Evolutionary conservation across 2,329 filamentous ascomycete species (phyloP).

Genomic region (Hypoxylon sp.): DNA sequence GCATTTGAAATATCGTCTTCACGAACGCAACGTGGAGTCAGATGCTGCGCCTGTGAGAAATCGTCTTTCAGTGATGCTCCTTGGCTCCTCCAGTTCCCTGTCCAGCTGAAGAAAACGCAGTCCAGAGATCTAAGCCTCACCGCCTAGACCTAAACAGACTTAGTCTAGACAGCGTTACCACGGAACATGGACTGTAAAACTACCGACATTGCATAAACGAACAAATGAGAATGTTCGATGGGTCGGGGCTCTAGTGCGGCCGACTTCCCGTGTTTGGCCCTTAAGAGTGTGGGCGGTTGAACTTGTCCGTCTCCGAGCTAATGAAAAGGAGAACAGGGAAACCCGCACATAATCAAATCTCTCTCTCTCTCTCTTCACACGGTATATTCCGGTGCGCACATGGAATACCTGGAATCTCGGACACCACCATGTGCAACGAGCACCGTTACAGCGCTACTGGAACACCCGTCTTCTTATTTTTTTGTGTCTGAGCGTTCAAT

Average conservation of each 20-base stretch:
- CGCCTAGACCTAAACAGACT: constrained; percentile 20
- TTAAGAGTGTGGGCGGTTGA: constrained; percentile 4
- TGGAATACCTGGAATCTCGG: constrained; percentile 15
- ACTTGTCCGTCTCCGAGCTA: constrained; percentile 6
- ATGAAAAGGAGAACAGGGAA: background rate
- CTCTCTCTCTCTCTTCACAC: constrained; percentile 9
- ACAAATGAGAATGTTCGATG: constrained; percentile 17
- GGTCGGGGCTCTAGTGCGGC: constrained; percentile 25
- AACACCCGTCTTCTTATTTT: constrained; percentile 5
- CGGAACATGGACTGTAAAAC: constrained; percentile 21
- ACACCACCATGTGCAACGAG: constrained; percentile 19
- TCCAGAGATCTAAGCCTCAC: constrained; percentile 39
- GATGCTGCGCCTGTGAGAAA: constrained; percentile 28
- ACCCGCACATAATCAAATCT: background rate
- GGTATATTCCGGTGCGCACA: constrained; percentile 28
- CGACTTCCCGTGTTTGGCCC: constrained; percentile 26
- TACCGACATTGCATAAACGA: constrained; percentile 29
- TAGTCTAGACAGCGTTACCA: constrained; percentile 18
- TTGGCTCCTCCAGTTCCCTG: constrained; percentile 22
- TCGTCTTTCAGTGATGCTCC: constrained; percentile 10
- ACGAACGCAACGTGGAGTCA: constrained; percentile 5
- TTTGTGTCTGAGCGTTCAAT: constrained; percentile 1
- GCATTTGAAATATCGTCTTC: constrained; percentile 5
- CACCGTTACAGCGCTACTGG: background rate
- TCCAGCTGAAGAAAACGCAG: constrained; percentile 40